These are phyloP conservation scores for Venturia aucupariae DNA, from an alignment of 2,329 filamentous ascomycete species.

Conservation along the genomic window DNA sequence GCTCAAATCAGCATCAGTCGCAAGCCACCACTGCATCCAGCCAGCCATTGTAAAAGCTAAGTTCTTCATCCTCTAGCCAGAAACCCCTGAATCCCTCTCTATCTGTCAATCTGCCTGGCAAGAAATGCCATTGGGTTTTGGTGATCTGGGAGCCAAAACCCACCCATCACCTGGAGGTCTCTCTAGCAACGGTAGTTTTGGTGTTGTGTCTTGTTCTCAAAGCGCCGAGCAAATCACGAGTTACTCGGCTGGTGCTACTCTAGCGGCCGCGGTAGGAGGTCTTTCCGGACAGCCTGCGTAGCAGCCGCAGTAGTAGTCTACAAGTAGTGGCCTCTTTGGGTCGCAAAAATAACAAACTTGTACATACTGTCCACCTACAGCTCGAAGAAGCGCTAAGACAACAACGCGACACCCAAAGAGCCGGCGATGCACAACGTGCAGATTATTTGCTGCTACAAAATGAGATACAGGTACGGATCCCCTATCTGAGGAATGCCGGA, in stretches of 20 bases:
- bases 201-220: neutral
- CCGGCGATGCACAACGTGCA: neutral
- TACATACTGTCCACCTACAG: neutral
- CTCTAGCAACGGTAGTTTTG: neutral
- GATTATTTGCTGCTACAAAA: neutral
- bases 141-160: neutral
- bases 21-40: neutral
- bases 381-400: neutral
- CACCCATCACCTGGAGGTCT: neutral
- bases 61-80: neutral
- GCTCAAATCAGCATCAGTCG: neutral
- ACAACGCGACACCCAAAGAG: neutral
- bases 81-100: neutral
- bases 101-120: neutral
- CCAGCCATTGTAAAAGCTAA: neutral
- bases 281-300: neutral
- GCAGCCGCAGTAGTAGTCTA: neutral
- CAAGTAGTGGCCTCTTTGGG: neutral
- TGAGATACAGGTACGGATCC: neutral
- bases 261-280: neutral
- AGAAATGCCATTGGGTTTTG: neutral
- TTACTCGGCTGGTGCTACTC: neutral
- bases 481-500: neutral
- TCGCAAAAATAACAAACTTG: neutral
- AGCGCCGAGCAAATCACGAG: neutral